Conservation (phyloP, 1,139 yeast species). For the Pichiaceae sp. region DNA sequence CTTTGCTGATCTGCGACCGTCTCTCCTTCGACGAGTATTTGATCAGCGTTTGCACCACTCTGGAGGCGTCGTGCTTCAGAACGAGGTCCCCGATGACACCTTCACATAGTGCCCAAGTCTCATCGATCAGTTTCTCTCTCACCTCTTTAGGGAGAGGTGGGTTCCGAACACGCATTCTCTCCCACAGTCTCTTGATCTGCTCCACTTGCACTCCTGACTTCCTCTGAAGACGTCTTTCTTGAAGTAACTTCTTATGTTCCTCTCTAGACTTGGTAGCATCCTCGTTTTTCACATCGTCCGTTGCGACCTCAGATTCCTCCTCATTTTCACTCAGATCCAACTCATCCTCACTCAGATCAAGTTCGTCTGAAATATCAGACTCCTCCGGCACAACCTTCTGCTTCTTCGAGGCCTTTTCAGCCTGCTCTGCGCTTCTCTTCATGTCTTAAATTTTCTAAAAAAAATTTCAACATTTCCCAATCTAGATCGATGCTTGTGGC, state of each 20-base stretch:
- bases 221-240: slow-evolving; percentile 81
- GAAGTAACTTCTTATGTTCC: slow-evolving; percentile 70
- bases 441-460: no score
- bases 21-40: slow-evolving; percentile 78
- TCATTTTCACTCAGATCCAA: slow-evolving; percentile 7
- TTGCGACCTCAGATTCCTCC: slow-evolving; percentile 22
- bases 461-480: not conserved
- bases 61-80: slow-evolving; percentile 91
- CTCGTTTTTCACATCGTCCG: slow-evolving; percentile 21
- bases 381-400: slow-evolving; percentile 5
- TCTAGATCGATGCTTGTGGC: slow-evolving; percentile 35
- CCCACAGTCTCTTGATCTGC: slow-evolving; percentile 85
- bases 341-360: slow-evolving; percentile 4
- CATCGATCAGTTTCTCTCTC: slow-evolving; percentile 72
- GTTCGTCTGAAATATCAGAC: slow-evolving; percentile 8
- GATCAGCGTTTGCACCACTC: slow-evolving; percentile 90
- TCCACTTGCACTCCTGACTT: slow-evolving; percentile 82
- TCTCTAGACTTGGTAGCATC: slow-evolving; percentile 53
- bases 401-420: slow-evolving; percentile 12
- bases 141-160: slow-evolving; percentile 74
- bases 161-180: slow-evolving; percentile 75
- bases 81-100: slow-evolving; percentile 79
- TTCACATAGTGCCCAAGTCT: slow-evolving; percentile 76
- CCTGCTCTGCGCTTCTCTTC: slow-evolving; percentile 16
- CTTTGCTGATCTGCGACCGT: slow-evolving; percentile 59